A percentile compares a stretch with the other conserved stretches of the same genome.
Conservation (phyloP, 2,329 filamentous ascomycete species). For the Cercospora sp. region DNA sequence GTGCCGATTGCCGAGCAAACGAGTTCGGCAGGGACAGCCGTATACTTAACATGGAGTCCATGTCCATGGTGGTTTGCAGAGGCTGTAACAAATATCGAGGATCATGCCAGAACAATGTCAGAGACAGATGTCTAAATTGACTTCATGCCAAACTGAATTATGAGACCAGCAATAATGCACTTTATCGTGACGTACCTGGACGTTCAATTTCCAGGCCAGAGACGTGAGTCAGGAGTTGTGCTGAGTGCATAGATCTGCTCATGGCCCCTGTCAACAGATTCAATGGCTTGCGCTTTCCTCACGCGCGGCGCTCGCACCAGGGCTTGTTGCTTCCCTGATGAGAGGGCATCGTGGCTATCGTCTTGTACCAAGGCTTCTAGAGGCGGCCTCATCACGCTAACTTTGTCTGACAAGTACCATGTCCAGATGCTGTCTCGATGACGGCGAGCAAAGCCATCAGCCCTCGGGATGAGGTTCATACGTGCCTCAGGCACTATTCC, state of each 20-base stretch:
- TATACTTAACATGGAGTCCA: not conserved
- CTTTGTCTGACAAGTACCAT: not conserved
- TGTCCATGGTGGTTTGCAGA: not conserved
- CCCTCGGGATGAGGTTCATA: not conserved
- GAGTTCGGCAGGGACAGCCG: not conserved
- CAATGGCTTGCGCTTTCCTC: not conserved
- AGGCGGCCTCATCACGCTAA: not conserved
- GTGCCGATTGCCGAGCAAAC: not conserved
- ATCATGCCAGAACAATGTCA: not conserved
- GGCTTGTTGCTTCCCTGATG: not conserved
- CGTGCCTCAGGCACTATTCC: not conserved
- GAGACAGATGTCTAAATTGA: not conserved
- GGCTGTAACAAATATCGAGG: not conserved
- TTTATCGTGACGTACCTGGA: not conserved
- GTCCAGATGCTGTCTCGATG: not conserved
- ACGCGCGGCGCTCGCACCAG: not conserved
- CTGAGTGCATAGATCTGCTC: not conserved
- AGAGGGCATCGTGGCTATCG: not conserved
- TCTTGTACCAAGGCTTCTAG: not conserved
- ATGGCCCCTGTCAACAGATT: not conserved
- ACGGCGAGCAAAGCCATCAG: not conserved
- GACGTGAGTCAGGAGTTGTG: not conserved
- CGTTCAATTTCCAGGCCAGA: not conserved
- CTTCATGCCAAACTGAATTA: not conserved
- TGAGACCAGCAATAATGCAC: not conserved